Percentiles rank a stretch among this genome's conserved stretches.
These are phyloP conservation scores for Pythium monospermum DNA, from an alignment of 352 stramenopile genomes.

Conservation along the genomic window DNA sequence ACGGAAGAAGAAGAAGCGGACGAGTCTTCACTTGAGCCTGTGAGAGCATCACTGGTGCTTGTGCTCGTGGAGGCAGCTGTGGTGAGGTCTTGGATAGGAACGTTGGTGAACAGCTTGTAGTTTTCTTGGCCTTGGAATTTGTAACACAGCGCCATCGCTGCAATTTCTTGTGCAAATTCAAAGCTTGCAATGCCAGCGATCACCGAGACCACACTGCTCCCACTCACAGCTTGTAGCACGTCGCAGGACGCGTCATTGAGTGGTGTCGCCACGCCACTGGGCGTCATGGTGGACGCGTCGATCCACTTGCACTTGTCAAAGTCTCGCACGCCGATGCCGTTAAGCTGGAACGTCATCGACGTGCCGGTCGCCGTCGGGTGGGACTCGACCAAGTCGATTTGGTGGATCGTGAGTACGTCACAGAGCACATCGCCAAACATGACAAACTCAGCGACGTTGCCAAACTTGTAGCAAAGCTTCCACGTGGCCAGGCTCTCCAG, in stretches of 20 bases:
- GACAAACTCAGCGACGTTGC: conserved; percentile 36
- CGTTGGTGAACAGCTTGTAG: conserved; percentile 46
- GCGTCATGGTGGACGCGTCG: conserved; percentile 1
- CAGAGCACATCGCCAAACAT: conserved; percentile 65
- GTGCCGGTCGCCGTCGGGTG: conserved; percentile 29
- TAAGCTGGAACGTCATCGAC: conserved; percentile 54
- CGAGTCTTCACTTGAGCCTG: conserved; percentile 7
- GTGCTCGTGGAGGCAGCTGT: conserved; percentile 5
- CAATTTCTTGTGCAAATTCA: conserved; percentile 35
- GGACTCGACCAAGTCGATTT: conserved; percentile 30
- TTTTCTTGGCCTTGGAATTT: conserved; percentile 36
- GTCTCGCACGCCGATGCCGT: conserved; percentile 49
- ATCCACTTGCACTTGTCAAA: conserved; percentile 67
- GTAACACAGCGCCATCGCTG: conserved; percentile 51
- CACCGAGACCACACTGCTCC: conserved; percentile 29
- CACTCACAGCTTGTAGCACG: conserved; percentile 29
- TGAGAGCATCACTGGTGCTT: conserved; percentile 20
- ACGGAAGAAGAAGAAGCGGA: conserved; percentile 18
- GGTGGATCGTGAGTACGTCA: conserved; percentile 47
- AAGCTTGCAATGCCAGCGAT: conserved; percentile 37
- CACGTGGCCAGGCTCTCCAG: conserved; percentile 32
- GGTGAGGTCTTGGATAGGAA: conserved; percentile 36
- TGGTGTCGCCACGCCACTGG: too few species aligned
- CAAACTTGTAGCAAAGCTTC: conserved; percentile 74
- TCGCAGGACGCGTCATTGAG: conserved; percentile 36